Evolutionary conservation across 352 stramenopile genomes (phyloP).

Genomic region (Blastocystis hominis): DNA sequence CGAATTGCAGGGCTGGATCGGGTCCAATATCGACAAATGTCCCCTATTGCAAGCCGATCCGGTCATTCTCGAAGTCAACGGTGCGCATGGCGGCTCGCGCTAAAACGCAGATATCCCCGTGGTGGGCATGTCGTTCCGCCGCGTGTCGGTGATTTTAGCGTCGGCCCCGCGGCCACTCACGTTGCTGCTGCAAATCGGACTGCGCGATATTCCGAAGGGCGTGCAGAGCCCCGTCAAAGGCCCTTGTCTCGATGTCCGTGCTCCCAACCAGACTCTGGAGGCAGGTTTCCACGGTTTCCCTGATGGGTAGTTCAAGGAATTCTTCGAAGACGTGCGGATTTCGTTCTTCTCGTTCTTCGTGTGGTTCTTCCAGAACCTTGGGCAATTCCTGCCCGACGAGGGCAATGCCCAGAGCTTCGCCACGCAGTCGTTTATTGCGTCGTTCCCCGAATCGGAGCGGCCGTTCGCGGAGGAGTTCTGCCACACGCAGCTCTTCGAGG

Average conservation of each 20-base stretch:
- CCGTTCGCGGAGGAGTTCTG: conserved; percentile 3
- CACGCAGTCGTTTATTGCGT: background rate
- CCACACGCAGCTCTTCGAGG: conserved; percentile 23
- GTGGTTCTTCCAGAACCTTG: background rate
- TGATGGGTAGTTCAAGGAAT: background rate
- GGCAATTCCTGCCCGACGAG: background rate
- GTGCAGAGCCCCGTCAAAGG: background rate
- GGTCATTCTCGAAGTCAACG: conserved; percentile 35
- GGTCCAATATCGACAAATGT: background rate
- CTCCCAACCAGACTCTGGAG: background rate
- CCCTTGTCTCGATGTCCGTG: background rate
- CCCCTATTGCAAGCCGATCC: conserved; percentile 2
- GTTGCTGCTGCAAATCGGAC: conserved; percentile 23
- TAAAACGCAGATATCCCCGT: background rate
- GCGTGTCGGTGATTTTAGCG: conserved; percentile 6
- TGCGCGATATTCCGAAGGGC: background rate
- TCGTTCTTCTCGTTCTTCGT: conserved; percentile 50
- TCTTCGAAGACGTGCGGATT: conserved; percentile 29
- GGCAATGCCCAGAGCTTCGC: background rate
- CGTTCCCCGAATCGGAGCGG: background rate
- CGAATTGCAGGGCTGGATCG: background rate
- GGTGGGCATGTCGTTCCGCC: conserved; percentile 5
- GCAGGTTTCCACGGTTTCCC: background rate
- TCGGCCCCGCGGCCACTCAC: conserved; percentile 10
- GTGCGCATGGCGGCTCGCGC: background rate